phyloP scores from a whole-genome alignment of 2,329 filamentous ascomycete genomes.

The Venturia effusa region DNA sequence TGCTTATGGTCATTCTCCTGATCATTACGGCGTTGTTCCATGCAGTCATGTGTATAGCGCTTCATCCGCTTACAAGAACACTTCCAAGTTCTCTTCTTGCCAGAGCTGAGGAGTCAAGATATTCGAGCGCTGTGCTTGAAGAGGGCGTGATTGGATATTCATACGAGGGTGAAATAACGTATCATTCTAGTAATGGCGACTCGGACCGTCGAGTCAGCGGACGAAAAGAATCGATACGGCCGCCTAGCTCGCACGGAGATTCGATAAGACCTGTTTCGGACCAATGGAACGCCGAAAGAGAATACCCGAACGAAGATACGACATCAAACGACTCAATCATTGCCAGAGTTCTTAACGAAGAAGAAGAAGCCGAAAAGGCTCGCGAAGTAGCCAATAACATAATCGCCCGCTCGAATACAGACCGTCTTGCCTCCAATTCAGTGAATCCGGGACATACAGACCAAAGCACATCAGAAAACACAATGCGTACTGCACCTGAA shows the following conservation, averaged over 20 bases:
- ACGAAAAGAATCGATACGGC: not conserved
- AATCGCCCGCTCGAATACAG: not conserved
- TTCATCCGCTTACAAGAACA: constrained; percentile 18
- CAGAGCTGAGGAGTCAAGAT: constrained; percentile 18
- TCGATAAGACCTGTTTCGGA: not conserved
- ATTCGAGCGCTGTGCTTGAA: constrained; percentile 17
- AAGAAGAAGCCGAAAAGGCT: not conserved
- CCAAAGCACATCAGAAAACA: not conserved
- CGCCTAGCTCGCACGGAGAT: not conserved
- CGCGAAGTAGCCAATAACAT: not conserved
- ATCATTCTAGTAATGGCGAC: not conserved
- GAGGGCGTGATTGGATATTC: not conserved
- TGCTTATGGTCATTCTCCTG: constrained; percentile 31
- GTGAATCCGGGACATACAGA: not conserved
- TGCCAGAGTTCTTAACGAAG: not conserved
- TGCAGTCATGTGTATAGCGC: constrained; percentile 12
- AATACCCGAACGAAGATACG: not conserved
- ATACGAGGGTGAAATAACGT: not conserved
- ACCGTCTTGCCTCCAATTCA: not conserved
- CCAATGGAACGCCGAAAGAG: not conserved
- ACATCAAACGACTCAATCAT: not conserved
- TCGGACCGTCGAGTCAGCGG: constrained; percentile 11
- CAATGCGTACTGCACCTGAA: not conserved
- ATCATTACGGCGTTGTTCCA: constrained; percentile 30
- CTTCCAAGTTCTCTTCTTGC: constrained; percentile 21